Conservation (phyloP, 2,329 filamentous ascomycete genomes). For the Diaporthe batatas region DNA sequence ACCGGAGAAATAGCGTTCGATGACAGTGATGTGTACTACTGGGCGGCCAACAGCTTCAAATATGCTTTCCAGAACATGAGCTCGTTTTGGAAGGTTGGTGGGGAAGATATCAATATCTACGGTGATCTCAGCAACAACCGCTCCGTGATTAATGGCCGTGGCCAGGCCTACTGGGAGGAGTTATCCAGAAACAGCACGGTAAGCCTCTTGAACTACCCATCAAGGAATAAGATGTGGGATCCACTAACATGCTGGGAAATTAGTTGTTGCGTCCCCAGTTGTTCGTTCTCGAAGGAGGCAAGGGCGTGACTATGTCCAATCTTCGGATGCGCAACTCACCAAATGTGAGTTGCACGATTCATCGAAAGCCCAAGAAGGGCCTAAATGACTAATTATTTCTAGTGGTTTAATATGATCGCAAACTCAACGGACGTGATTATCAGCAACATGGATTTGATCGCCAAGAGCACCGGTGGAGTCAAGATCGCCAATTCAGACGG, state of each 20-base stretch:
- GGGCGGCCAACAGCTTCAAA: slow-evolving; percentile 64
- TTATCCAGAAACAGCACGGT: slow-evolving; percentile 64
- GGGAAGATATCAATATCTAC: slow-evolving; percentile 70
- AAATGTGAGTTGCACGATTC: slow-evolving; percentile 50
- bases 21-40: slow-evolving; percentile 67
- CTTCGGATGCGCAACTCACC: slow-evolving; percentile 68
- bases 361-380: accelerated
- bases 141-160: slow-evolving; percentile 69
- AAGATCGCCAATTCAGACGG: slow-evolving; percentile 63
- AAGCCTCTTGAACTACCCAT: slow-evolving; percentile 6
- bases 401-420: slow-evolving; percentile 67
- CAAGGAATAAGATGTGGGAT: not conserved
- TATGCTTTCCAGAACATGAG: slow-evolving; percentile 69
- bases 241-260: not conserved
- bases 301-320: slow-evolving; percentile 63
- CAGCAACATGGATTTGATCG: slow-evolving; percentile 62
- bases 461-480: slow-evolving; percentile 56
- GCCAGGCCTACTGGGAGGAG: slow-evolving; percentile 67
- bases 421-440: slow-evolving; percentile 67
- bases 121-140: slow-evolving; percentile 53
- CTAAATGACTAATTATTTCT: not conserved
- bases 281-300: slow-evolving; percentile 64
- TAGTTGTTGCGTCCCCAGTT: slow-evolving; percentile 64
- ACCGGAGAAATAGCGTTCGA: slow-evolving; percentile 56
- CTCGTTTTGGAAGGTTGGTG: slow-evolving; percentile 71